A percentile compares a stretch with the other conserved stretches of the same genome.
Conservation (phyloP, 768 basidiomycete genomes). For the Tylopilus sp. region DNA sequence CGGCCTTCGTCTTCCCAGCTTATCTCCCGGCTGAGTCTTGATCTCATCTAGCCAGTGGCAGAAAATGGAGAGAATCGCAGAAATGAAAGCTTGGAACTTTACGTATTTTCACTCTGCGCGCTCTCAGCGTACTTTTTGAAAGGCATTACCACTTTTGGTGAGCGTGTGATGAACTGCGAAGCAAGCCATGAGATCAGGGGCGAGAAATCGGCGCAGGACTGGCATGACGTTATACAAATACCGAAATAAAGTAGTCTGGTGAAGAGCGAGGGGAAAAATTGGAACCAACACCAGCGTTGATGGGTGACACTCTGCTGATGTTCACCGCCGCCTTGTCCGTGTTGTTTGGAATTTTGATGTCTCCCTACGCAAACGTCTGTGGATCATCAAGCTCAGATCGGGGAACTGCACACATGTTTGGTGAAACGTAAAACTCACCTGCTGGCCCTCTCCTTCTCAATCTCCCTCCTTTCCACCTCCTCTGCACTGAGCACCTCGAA, state of each 20-base stretch:
- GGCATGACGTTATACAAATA: conserved; percentile 21
- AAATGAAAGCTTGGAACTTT: conserved; percentile 13
- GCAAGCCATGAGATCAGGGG: conserved; percentile 8
- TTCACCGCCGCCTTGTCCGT: conserved; percentile 38
- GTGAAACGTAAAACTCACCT: conserved; percentile 39
- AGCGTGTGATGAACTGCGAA: conserved; percentile 5
- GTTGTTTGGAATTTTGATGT: conserved; percentile 63
- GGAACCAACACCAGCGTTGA: conserved; percentile 5
- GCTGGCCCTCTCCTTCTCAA: conserved; percentile 82
- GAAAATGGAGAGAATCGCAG: conserved; percentile 5
- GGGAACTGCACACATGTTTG: not conserved
- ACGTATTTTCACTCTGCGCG: conserved; percentile 6
- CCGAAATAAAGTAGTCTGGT: conserved; percentile 20
- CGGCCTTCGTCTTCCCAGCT: conserved; percentile 20
- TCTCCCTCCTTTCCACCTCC: conserved; percentile 87
- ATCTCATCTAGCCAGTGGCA: conserved; percentile 5
- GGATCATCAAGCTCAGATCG: conserved; percentile 4
- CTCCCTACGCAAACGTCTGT: conserved; percentile 59
- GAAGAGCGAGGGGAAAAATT: conserved; percentile 2
- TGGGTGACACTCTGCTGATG: not conserved
- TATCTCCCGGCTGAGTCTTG: conserved; percentile 20
- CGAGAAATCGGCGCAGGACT: conserved; percentile 11
- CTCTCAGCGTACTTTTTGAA: not conserved
- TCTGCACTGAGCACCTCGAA: conserved; percentile 86
- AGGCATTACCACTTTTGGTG: not conserved